These are phyloP conservation scores for Myxozyma nipponensis DNA, from an alignment of 805 yeast genomes.

Conservation along the genomic window DNA sequence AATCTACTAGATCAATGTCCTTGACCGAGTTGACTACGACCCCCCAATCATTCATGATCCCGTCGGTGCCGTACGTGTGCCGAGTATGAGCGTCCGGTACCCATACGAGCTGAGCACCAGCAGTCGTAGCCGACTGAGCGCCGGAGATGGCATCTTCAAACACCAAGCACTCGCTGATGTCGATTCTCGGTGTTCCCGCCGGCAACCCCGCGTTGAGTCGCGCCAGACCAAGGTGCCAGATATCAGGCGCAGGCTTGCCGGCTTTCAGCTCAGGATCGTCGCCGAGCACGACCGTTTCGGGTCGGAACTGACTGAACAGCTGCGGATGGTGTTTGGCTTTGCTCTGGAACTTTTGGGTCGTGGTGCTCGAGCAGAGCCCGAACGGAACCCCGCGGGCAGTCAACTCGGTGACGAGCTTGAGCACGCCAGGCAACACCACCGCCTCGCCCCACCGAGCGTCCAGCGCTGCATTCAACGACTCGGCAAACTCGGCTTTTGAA, in stretches of 20 bases:
- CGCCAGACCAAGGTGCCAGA: conserved; percentile 76
- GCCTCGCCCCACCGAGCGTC: not conserved
- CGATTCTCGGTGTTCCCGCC: conserved; percentile 32
- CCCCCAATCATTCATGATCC: not conserved
- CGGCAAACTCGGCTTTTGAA: not conserved
- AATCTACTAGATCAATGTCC: not conserved
- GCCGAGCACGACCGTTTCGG: conserved; percentile 83
- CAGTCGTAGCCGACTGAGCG: conserved; percentile 71
- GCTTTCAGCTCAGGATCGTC: conserved; percentile 71
- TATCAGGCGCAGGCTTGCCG: conserved; percentile 91
- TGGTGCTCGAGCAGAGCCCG: conserved; percentile 18
- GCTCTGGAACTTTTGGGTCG: conserved; percentile 48
- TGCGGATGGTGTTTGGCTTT: conserved; percentile 66
- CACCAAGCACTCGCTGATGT: conserved; percentile 63
- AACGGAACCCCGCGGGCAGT: not conserved
- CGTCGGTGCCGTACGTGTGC: conserved; percentile 7
- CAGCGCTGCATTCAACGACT: not conserved
- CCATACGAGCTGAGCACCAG: conserved; percentile 88
- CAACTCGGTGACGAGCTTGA: not conserved
- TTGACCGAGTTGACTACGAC: not conserved
- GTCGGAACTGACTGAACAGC: conserved; percentile 60
- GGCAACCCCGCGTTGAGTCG: conserved; percentile 63
- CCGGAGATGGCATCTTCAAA: conserved; percentile 97
- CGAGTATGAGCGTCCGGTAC: conserved; percentile 79
- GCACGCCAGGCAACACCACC: not conserved